Conservation (phyloP, 2,329 filamentous ascomycete species). For the Sclerotinia minor region DNA sequence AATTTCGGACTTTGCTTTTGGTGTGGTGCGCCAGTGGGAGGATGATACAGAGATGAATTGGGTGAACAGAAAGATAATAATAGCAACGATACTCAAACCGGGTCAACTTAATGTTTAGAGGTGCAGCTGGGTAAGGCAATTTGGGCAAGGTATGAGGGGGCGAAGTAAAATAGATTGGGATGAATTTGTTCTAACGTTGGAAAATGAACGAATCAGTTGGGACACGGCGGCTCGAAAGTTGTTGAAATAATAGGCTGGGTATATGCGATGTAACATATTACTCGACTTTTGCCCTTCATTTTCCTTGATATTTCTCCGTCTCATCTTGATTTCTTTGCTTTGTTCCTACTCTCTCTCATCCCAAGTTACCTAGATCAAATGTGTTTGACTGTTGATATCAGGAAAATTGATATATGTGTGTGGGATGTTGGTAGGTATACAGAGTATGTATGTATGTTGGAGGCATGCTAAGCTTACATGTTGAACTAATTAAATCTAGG, state of each 20-base stretch:
- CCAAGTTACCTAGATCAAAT: neutral
- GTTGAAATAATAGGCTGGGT: conserved; percentile 20
- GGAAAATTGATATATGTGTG: neutral
- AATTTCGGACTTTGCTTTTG: conserved; percentile 4
- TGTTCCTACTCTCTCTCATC: neutral
- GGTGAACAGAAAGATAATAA: conserved; percentile 24
- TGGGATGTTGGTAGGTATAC: too few relatives aligned
- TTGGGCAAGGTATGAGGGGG: conserved; percentile 17
- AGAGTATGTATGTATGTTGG: neutral
- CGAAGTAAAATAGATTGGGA: conserved; percentile 23
- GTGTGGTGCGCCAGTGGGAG: conserved; percentile 11
- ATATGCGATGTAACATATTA: conserved; percentile 25
- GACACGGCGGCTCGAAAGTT: conserved; percentile 2
- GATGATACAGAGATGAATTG: conserved; percentile 3
- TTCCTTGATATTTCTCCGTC: neutral
- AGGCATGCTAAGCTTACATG: conserved; percentile 12
- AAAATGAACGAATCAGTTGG: conserved; percentile 15
- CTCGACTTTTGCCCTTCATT: conserved; percentile 4
- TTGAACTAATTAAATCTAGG: too few relatives aligned
- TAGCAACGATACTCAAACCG: conserved; percentile 23
- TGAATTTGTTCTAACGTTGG: conserved; percentile 4
- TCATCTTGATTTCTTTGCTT: neutral
- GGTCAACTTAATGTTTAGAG: conserved; percentile 19
- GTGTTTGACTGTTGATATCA: neutral
- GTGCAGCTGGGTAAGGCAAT: conserved; percentile 19